phyloP scores from a whole-genome alignment of 2,329 filamentous ascomycete genomes.

The Akanthomyces lecanii region DNA sequence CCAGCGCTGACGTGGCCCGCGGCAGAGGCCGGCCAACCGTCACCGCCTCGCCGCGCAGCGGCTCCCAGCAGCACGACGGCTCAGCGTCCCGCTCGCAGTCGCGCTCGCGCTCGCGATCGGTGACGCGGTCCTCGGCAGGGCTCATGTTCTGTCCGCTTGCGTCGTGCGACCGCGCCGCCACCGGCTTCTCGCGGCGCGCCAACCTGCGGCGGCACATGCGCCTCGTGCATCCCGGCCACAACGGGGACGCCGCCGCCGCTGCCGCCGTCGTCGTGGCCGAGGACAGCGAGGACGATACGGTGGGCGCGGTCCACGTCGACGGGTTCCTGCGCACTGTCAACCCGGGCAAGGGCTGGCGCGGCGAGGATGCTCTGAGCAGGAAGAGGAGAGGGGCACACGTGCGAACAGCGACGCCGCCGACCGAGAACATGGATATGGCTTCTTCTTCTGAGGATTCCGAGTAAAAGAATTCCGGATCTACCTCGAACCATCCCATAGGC shows the following conservation, averaged over 20 bases:
- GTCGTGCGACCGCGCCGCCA: conserved; percentile 33
- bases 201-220: conserved; percentile 38
- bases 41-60: not conserved
- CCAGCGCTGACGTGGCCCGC: not conserved
- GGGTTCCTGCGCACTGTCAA: conserved; percentile 59
- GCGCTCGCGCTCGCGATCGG: conserved; percentile 27
- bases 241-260: conserved; percentile 22
- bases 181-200: conserved; percentile 32
- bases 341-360: conserved; percentile 45
- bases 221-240: conserved; percentile 36
- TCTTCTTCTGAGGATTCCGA: not conserved
- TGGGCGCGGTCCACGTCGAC: conserved; percentile 63
- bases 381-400: conserved; percentile 23
- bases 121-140: conserved; percentile 29
- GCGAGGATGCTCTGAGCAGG: conserved; percentile 28
- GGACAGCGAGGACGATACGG: conserved; percentile 49
- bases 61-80: conserved; percentile 17
- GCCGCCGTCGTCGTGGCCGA: not conserved
- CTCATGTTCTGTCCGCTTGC: conserved; percentile 36
- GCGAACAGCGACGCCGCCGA: not conserved
- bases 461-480: not conserved
- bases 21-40: not conserved
- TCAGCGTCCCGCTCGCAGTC: conserved; percentile 21
- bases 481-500: too few relatives aligned
- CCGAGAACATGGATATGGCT: not conserved